These are phyloP conservation scores for Leccinum rimulosum DNA, from an alignment of 768 basidiomycete genomes.

Conservation along the genomic window DNA sequence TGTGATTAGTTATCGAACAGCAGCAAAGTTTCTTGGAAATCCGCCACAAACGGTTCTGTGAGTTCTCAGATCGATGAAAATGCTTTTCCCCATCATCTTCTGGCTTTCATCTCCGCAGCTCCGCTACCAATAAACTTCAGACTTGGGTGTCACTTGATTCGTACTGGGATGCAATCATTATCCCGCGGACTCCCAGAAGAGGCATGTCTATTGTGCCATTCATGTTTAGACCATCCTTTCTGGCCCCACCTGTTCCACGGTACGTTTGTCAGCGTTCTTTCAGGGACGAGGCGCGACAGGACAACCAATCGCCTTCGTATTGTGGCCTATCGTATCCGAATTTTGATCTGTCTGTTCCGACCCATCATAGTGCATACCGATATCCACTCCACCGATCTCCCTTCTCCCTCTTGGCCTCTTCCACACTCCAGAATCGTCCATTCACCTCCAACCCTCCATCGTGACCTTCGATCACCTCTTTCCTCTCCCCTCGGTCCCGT, in stretches of 20 bases:
- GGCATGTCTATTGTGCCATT: neutral
- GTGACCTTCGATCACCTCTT: constrained; percentile 54
- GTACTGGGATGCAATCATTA: neutral
- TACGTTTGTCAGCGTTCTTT: neutral
- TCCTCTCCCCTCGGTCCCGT: constrained; percentile 64
- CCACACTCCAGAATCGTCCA: constrained; percentile 54
- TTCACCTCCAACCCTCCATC: constrained; percentile 45
- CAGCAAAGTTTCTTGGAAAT: neutral
- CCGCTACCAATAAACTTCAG: neutral
- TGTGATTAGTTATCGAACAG: neutral
- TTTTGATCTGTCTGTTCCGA: neutral
- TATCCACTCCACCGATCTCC: constrained; percentile 79
- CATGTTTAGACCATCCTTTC: neutral
- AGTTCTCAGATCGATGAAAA: neutral
- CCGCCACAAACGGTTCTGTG: neutral
- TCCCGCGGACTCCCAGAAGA: neutral
- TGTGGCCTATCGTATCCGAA: neutral
- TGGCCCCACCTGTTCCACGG: neutral
- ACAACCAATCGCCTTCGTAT: neutral
- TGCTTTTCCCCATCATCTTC: neutral
- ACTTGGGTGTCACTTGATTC: neutral
- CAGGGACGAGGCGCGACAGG: neutral
- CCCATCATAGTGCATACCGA: constrained; percentile 54
- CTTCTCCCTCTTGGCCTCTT: constrained; percentile 65
- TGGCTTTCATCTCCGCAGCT: neutral